Evolutionary conservation across 768 basidiomycete genomes (phyloP).

Genomic region (Gymnopilus dilepis): DNA sequence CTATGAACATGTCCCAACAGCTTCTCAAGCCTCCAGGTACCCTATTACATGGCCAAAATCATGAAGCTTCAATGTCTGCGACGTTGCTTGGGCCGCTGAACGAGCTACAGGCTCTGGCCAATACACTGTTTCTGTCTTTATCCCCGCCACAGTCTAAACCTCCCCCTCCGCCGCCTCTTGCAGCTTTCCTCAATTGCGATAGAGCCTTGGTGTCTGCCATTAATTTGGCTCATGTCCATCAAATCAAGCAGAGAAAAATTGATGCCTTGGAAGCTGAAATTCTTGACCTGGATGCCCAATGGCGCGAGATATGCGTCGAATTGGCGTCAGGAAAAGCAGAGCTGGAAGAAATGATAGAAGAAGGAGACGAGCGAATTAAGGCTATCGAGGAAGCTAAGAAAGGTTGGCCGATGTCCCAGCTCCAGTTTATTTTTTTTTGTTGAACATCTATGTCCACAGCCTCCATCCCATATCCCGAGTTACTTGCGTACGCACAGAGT

Average conservation of each 20-base stretch:
- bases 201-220: slow-evolving; percentile 68
- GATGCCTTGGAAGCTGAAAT: slow-evolving; percentile 77
- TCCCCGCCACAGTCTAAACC: slow-evolving; percentile 70
- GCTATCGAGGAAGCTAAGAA: slow-evolving; percentile 75
- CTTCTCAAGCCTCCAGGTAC: slow-evolving; percentile 15
- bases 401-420: slow-evolving; percentile 46
- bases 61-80: slow-evolving; percentile 59
- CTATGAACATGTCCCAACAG: slow-evolving; percentile 22
- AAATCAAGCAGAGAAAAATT: slow-evolving; percentile 76
- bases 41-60: slow-evolving; percentile 17
- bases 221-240: slow-evolving; percentile 70
- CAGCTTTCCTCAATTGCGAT: slow-evolving; percentile 68
- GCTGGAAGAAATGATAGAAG: slow-evolving; percentile 70
- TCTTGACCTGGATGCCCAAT: slow-evolving; percentile 64
- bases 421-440: too few relatives aligned
- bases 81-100: slow-evolving; percentile 66
- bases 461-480: slow-evolving; percentile 81
- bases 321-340: slow-evolving; percentile 71
- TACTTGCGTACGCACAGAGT: slow-evolving; percentile 84
- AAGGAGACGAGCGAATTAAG: slow-evolving; percentile 75
- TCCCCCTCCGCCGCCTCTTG: slow-evolving; percentile 62
- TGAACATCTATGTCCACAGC: slow-evolving; percentile 43
- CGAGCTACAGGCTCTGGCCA: slow-evolving; percentile 65
- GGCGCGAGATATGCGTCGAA: slow-evolving; percentile 70
- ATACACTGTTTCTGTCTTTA: slow-evolving; percentile 73